A percentile compares a stretch with the other conserved stretches of the same genome.
These are phyloP conservation scores for Shiraia bambusicola DNA, from an alignment of 2,329 filamentous ascomycete genomes.

Conservation along the genomic window DNA sequence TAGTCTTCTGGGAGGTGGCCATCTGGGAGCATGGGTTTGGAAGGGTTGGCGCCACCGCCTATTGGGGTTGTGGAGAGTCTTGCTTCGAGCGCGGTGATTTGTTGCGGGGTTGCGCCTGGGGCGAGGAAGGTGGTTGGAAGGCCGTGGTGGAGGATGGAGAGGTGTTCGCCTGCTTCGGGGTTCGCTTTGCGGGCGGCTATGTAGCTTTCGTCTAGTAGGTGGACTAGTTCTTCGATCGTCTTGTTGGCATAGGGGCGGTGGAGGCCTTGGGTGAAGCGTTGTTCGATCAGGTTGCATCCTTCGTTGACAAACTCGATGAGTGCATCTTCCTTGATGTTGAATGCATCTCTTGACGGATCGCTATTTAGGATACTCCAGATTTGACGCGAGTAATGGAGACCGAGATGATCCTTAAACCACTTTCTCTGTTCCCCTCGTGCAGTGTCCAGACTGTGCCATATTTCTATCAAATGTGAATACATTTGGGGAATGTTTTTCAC, in stretches of 20 bases:
- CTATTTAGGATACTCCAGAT: slow-evolving; percentile 1
- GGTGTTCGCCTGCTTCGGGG: neutral
- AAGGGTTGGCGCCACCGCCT: neutral
- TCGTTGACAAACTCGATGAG: neutral
- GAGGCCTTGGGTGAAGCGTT: slow-evolving; percentile 3
- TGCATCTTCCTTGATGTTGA: neutral
- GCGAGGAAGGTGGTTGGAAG: neutral
- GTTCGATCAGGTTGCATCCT: neutral
- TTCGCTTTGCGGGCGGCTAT: neutral
- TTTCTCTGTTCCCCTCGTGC: neutral
- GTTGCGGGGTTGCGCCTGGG: neutral
- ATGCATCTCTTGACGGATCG: neutral
- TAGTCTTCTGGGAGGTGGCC: slow-evolving; percentile 7
- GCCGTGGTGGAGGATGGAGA: neutral
- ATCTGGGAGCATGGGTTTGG: neutral
- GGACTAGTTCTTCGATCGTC: neutral
- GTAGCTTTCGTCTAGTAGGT: neutral
- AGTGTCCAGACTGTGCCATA: neutral
- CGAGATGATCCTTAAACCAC: neutral
- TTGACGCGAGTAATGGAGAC: neutral
- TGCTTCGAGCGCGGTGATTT: slow-evolving; percentile 2
- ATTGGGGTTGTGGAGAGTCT: neutral
- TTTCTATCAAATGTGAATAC: neutral
- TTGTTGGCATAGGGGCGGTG: neutral
- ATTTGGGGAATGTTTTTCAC: neutral